These are phyloP conservation scores for Colletotrichum sp. DNA, from an alignment of 2,329 filamentous ascomycete genomes.

Conservation along the genomic window DNA sequence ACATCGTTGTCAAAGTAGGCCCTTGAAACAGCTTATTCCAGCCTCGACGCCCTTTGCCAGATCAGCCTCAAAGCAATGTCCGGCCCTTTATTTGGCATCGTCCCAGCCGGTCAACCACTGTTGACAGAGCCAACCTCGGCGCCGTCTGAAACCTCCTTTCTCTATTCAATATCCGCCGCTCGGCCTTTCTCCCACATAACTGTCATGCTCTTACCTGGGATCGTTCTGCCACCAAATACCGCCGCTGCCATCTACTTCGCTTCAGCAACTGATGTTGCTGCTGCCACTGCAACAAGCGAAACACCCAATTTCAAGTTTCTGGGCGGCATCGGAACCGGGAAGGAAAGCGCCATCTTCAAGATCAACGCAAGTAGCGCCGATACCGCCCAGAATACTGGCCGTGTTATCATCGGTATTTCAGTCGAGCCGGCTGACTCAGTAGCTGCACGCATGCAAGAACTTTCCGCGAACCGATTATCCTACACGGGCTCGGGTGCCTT, in stretches of 20 bases:
- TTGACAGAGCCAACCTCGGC: slow-evolving; percentile 58
- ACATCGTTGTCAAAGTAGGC: background rate
- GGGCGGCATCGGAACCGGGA: slow-evolving; percentile 86
- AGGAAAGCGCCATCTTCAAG: slow-evolving; percentile 92
- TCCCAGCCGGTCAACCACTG: slow-evolving; percentile 64
- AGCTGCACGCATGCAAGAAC: slow-evolving; percentile 67
- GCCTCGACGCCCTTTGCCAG: background rate
- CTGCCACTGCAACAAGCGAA: slow-evolving; percentile 42
- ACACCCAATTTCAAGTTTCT: slow-evolving; percentile 77
- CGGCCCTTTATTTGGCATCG: slow-evolving; percentile 59
- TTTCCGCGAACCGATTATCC: slow-evolving; percentile 49
- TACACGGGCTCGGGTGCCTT: slow-evolving; percentile 23
- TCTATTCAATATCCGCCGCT: slow-evolving; percentile 54
- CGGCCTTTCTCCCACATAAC: slow-evolving; percentile 79
- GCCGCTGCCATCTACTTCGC: slow-evolving; percentile 90
- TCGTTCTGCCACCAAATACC: slow-evolving; percentile 72
- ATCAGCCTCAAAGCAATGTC: slow-evolving; percentile 36
- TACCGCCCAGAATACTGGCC: slow-evolving; percentile 34
- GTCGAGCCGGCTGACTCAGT: slow-evolving; percentile 80
- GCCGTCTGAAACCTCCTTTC: slow-evolving; percentile 59
- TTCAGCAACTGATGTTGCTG: slow-evolving; percentile 49
- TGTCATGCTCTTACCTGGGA: slow-evolving; percentile 85
- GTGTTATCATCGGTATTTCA: slow-evolving; percentile 80
- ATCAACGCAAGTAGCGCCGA: slow-evolving; percentile 47
- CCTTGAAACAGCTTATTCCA: background rate